Evolutionary conservation across 257 asterid genomes (phyloP).

Genomic region (Ophiorrhiza pumila): DNA sequence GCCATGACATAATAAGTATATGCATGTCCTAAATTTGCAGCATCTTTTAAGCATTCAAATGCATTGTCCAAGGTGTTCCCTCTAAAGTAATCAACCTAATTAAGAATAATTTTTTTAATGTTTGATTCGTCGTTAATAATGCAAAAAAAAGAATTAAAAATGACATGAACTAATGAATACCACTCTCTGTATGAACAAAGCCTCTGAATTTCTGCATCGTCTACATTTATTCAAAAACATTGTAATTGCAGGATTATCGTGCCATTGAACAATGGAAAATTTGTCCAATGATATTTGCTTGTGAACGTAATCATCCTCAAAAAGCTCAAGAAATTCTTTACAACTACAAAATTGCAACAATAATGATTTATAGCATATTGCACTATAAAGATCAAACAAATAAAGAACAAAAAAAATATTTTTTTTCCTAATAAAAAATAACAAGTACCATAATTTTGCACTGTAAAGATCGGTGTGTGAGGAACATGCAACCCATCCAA

Average conservation of each 20-base stretch:
- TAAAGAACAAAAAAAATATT: neutral
- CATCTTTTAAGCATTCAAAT: slow-evolving; percentile 10
- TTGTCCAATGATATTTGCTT: slow-evolving; percentile 18
- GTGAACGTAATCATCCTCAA: slow-evolving; percentile 19
- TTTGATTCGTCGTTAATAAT: too few relatives aligned
- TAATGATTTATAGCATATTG: neutral
- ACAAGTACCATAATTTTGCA: slow-evolving; percentile 20
- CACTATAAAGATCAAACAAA: neutral
- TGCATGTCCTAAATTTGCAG: slow-evolving; percentile 16
- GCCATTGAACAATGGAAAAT: slow-evolving; percentile 21
- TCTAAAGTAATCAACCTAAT: slow-evolving; percentile 33
- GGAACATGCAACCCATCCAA: slow-evolving; percentile 20
- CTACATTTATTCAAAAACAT: slow-evolving; percentile 22
- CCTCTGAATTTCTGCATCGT: slow-evolving; percentile 18
- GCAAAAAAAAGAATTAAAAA: neutral
- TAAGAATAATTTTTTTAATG: too few relatives aligned
- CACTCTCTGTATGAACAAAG: slow-evolving; percentile 26
- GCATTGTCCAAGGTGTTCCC: neutral
- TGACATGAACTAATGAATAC: neutral
- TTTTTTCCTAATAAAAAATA: neutral
- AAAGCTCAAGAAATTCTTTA: slow-evolving; percentile 13
- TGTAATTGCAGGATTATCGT: neutral
- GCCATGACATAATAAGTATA: slow-evolving; percentile 25
- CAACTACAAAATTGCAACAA: slow-evolving; percentile 15
- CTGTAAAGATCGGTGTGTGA: slow-evolving; percentile 18